These are phyloP conservation scores for Lanzia echinophila DNA, from an alignment of 2,329 filamentous ascomycete species.

Conservation along the genomic window DNA sequence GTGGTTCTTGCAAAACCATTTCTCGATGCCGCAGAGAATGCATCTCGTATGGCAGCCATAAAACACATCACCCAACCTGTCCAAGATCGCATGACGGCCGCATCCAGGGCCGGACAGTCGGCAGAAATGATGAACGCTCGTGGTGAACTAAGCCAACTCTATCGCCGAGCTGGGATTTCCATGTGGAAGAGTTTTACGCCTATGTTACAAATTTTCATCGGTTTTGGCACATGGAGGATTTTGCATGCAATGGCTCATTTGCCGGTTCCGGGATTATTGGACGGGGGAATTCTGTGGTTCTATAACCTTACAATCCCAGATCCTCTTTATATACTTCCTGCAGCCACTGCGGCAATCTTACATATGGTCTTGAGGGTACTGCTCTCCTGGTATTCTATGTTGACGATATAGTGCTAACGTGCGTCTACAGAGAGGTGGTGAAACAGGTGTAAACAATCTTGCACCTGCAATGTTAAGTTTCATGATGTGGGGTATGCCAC, in stretches of 20 bases:
- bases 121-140: slow-evolving; percentile 40
- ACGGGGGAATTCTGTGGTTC: slow-evolving; percentile 71
- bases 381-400: slow-evolving; percentile 5
- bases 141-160: slow-evolving; percentile 43
- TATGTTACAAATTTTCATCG: slow-evolving; percentile 61
- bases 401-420: slow-evolving; percentile 1
- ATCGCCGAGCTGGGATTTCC: slow-evolving; percentile 49
- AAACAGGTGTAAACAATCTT: slow-evolving; percentile 36
- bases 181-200: slow-evolving; percentile 45
- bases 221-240: slow-evolving; percentile 74
- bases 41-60: slow-evolving; percentile 55
- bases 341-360: slow-evolving; percentile 53
- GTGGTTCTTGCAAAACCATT: slow-evolving; percentile 58
- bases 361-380: slow-evolving; percentile 33
- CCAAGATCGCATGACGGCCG: slow-evolving; percentile 45
- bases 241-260: slow-evolving; percentile 66
- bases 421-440: slow-evolving; percentile 38
- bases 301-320: slow-evolving; percentile 68
- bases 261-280: slow-evolving; percentile 73
- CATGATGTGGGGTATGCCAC: slow-evolving; percentile 44
- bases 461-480: slow-evolving; percentile 32
- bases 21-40: slow-evolving; percentile 53
- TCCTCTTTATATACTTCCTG: slow-evolving; percentile 70
- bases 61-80: slow-evolving; percentile 50
- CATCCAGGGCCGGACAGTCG: slow-evolving; percentile 37